Base-by-base conservation (phyloP, 495 filamentous ascomycete genomes). In the Aspergillus olivimuriae region DNA sequence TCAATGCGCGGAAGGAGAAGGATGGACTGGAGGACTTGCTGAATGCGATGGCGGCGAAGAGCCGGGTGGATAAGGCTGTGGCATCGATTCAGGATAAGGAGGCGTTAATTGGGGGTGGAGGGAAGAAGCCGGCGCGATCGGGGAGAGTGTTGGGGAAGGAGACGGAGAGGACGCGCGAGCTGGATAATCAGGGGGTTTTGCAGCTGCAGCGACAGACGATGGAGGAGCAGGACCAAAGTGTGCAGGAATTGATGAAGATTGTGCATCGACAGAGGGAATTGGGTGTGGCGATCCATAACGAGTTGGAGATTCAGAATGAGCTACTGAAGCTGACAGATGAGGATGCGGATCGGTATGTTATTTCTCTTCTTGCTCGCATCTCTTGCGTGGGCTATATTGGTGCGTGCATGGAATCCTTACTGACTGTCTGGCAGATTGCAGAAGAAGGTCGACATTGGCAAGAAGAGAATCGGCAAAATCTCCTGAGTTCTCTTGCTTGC, bases 141-240 rank as follows among this genome's bases (percentile, higher is more conserved):
- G 78, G 87, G 4, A 61, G 90, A 17, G 86, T 95, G 3, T 70
- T 97, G 4, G 94, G 94, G 0, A 82, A 83, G 34, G 92, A 99
- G 63, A 97, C 87, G 32, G 86, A 89, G 45, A 72, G 76, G 44
- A 97, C 92, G 34, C 68, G 91, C 30, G 89, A 95, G 66, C 65
- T 92, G 44, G 92, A 95, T 57, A 99, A 99, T 55, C 66, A 79
- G 22, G 92, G 90, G 0, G 84, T 99, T 31, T 47, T 96, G 57
- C 82, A 89, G 72, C 60, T 97, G 57, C 89, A 96, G 61, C 67
- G 75, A 46, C 80, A 91, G 61, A 77, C 84, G 59, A 94, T 97
- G 80, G 43, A 76, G 30, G 81, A 90, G 51, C 92, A 99, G 63
- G 92, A 99, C 52, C 60, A 80, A 58, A 81, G 83, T 49, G 81